Conservation (phyloP, 306 rosid genomes). For the Quercus alba region DNA sequence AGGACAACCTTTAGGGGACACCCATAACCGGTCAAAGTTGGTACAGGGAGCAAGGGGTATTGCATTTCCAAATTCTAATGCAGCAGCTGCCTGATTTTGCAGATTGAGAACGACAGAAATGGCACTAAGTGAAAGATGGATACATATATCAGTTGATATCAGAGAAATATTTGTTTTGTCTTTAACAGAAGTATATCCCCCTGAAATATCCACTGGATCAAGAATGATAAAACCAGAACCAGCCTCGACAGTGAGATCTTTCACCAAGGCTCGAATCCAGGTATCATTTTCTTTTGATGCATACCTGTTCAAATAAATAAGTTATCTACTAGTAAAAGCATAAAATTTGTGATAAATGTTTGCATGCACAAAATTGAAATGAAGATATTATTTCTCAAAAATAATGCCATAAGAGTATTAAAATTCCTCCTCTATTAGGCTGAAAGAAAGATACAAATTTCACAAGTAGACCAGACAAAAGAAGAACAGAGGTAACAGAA, state of each 20-base stretch:
- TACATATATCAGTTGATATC: conserved; percentile 73
- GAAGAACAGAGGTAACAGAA: background rate
- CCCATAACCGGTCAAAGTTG: conserved; percentile 84
- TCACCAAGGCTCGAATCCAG: conserved; percentile 90
- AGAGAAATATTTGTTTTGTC: conserved; percentile 91
- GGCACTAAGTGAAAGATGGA: conserved; percentile 92
- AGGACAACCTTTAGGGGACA: conserved; percentile 73
- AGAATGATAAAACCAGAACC: conserved; percentile 94
- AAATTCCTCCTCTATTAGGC: background rate
- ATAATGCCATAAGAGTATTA: background rate
- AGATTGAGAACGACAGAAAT: conserved; percentile 83
- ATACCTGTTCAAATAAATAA: conserved; percentile 56
- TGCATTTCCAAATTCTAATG: conserved; percentile 76
- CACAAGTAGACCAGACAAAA: background rate
- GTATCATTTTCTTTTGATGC: conserved; percentile 93
- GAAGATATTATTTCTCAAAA: background rate
- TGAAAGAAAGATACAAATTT: background rate
- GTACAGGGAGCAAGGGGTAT: conserved; percentile 74
- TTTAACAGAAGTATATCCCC: conserved; percentile 91
- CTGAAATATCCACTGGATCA: conserved; percentile 96
- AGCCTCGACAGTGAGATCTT: conserved; percentile 91
- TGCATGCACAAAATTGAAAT: background rate
- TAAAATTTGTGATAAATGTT: background rate
- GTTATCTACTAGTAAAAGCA: conserved; percentile 2
- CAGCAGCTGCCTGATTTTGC: conserved; percentile 78